Evolutionary conservation across 495 filamentous ascomycete species (phyloP), one percentile per base, ranked within the genome.

Genomic region (Penicillium goetzii): DNA sequence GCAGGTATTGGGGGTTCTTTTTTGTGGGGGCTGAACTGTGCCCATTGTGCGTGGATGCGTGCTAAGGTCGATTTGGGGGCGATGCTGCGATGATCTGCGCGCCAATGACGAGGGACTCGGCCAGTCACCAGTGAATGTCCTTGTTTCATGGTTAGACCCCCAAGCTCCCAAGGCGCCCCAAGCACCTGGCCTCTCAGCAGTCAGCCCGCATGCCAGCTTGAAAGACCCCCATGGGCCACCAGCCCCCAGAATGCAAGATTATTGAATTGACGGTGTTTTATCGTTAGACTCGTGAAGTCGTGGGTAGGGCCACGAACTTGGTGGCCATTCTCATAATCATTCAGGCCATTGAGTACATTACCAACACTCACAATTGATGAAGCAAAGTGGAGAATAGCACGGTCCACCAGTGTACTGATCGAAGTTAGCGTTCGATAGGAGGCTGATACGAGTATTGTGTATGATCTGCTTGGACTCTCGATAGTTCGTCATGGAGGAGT

Each of bases 21-120:
- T 15, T n/a, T 26, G 25, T 51, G 47, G 47, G 52, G 52, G 52
- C 52, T 6, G 17, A 55, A 55, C 32, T 2, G 4, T 15, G 52
- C 10, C 32, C 3, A 23, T 32, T 15, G 30, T 34, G 28, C 23
- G 30, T 30, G 30, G 30, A 55, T 19, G 52, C 25, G 11, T n/a
- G 15, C 50, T 33, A 33, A 36, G 52, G 19, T 33, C 28, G 15
- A 33, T 53, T 55, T 55, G 52, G 52, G 52, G 52, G 52, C 32
- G n/a, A 55, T 36, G 19, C 19, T 34, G 52, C 19, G 52, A 26
- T 36, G 30, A 55, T 55, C 52, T 55, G 52, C 32, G 26, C 47
- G 25, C 26, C 47, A 26, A 30, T 51, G 47, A 51, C 12, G 47
- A 51, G 25, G 47, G 26, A 28, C 23, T 11, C 4, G 4, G 43